phyloP scores from a whole-genome alignment of 2,329 filamentous ascomycete species.

The Alternaria brassicicola region DNA sequence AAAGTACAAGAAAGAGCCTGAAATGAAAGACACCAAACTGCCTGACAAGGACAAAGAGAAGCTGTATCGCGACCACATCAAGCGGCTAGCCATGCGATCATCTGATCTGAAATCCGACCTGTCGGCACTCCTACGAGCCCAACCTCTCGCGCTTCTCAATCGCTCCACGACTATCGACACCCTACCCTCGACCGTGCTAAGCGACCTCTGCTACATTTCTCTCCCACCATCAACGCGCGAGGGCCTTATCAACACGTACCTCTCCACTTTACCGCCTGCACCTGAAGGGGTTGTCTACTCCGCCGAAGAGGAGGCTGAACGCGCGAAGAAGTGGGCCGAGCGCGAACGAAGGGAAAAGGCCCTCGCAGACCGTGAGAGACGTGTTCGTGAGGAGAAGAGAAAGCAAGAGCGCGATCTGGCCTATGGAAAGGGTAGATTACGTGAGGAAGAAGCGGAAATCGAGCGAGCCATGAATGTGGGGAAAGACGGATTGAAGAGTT shows the following conservation, averaged over 20 bases:
- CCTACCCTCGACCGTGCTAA: constrained; percentile 67
- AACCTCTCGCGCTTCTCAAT: constrained; percentile 66
- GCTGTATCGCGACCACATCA: constrained; percentile 76
- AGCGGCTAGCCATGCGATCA: constrained; percentile 67
- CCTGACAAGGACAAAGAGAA: constrained; percentile 76
- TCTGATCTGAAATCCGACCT: constrained; percentile 73
- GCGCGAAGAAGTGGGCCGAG: constrained; percentile 45
- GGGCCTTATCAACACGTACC: constrained; percentile 68
- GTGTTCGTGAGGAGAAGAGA: constrained; percentile 68
- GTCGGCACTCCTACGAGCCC: constrained; percentile 65
- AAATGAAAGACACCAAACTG: constrained; percentile 73
- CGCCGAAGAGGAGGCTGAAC: constrained; percentile 60
- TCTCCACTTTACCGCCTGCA: constrained; percentile 67
- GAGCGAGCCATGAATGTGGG: constrained; percentile 71
- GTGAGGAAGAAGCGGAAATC: constrained; percentile 71
- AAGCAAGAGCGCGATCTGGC: constrained; percentile 65
- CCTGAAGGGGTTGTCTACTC: constrained; percentile 54
- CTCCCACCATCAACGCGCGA: constrained; percentile 67
- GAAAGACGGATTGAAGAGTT: constrained; percentile 68
- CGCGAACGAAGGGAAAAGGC: constrained; percentile 65
- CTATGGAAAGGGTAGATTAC: constrained; percentile 64
- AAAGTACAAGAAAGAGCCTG: constrained; percentile 81
- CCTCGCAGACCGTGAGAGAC: constrained; percentile 66
- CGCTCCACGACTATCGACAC: constrained; percentile 61
- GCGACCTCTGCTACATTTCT: constrained; percentile 73